phyloP scores from a whole-genome alignment of 2,329 filamentous ascomycete species.

The Hortaea werneckii region DNA sequence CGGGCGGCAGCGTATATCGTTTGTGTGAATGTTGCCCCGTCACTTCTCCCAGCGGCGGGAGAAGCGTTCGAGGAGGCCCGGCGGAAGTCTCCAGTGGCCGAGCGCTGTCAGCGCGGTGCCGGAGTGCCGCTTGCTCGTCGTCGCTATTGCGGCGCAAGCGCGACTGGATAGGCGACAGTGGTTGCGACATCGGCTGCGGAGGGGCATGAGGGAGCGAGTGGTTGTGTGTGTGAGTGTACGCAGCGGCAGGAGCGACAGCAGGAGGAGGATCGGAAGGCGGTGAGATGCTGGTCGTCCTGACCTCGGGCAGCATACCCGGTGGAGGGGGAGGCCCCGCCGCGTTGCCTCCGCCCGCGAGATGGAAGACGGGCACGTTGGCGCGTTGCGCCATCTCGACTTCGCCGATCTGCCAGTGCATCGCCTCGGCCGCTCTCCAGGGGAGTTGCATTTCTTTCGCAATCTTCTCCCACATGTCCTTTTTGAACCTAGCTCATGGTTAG shows the following conservation, averaged over 20 bases:
- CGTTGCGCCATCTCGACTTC: constrained; percentile 88
- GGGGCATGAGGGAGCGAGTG: constrained; percentile 23
- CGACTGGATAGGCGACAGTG: constrained; percentile 19
- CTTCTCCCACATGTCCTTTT: constrained; percentile 95
- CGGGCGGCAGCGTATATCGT: constrained; percentile 21
- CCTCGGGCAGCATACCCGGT: constrained; percentile 3
- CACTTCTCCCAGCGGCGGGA: constrained; percentile 20
- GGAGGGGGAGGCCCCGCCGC: neutral
- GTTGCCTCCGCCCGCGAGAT: constrained; percentile 31
- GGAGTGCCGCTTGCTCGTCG: constrained; percentile 10
- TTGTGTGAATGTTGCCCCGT: constrained; percentile 12
- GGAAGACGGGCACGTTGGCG: constrained; percentile 80
- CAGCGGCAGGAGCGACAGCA: constrained; percentile 8
- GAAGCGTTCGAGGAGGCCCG: constrained; percentile 7
- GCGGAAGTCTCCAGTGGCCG: constrained; percentile 14
- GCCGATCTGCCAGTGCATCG: constrained; percentile 96
- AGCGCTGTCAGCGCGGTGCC: constrained; percentile 24
- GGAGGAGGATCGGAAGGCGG: constrained; percentile 11
- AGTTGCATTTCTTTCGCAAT: constrained; percentile 91
- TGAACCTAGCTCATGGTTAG: constrained; percentile 55
- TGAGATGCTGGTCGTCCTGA: constrained; percentile 17
- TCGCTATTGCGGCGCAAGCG: constrained; percentile 17
- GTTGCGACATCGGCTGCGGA: constrained; percentile 15
- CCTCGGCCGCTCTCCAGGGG: constrained; percentile 90
- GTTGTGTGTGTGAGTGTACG: constrained; percentile 21